Evolutionary conservation across 257 asterid species (phyloP), one percentile per base, ranked within the genome.

Genomic region (Solanum tacnaense): DNA sequence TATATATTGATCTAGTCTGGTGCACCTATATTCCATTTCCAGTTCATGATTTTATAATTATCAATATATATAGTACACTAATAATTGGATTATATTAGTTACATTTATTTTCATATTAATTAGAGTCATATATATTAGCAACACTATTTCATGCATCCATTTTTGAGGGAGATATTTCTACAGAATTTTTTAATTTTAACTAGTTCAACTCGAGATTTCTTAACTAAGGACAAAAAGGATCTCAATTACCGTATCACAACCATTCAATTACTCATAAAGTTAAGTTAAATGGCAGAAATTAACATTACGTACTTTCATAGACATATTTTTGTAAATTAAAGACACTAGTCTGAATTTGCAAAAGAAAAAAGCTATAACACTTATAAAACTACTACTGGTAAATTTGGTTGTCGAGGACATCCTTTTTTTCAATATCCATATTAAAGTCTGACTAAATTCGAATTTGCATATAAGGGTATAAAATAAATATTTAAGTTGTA

Each of bases 21-120:
- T 79, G 65, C 84, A 79, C 38, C 84, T 44, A 44, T 78, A 44
- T 20, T 34, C 81, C 27, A 73, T 73, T 25, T 79, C 85, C 85
- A 15, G 67, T 44, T 79, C 85, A 79, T 79, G 38, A 2, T 79
- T 79, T 38, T 41, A 25, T 56, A 56, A 56, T 56, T 56, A 56
- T 78, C 65, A 25, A 79, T 6, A 76, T 34, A 34, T 34, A 20
- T 52, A 6, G 62, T 56, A 13, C 7, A 25, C 16, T 13, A 68
- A 13, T 27, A 68, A 68, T 68, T 27, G 21, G 36, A 68, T 29
- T 68, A 29, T 68, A 58, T 21, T 27, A 13, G 36, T 68, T 68
- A 68, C 2, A 13, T 68, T 67, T 68, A 13, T 68, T 68, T 68
- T 29, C 23, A 68, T 68, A 29, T 68, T 13, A 29, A 12, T 27